Conservation (phyloP, 495 filamentous ascomycete species). For the Cryomyces minteri region DNA sequence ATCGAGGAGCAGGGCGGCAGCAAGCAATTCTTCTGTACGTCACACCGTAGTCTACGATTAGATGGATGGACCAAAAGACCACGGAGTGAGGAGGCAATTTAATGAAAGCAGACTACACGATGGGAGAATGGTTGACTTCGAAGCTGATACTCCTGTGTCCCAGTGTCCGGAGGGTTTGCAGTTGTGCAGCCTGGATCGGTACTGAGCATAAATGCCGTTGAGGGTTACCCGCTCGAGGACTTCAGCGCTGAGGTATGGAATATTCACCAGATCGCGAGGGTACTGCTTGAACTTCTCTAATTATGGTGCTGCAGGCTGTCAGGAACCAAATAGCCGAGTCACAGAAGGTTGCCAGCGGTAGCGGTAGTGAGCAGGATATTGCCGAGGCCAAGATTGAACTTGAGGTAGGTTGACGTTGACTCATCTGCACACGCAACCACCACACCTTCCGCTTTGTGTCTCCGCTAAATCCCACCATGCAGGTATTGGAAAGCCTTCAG, state of each 20-base stretch:
- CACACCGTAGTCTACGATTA: neutral
- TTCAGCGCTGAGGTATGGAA: slow-evolving; percentile 65
- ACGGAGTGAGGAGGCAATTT: no score
- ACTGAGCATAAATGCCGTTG: slow-evolving; percentile 94
- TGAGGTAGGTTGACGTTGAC: slow-evolving; percentile 42
- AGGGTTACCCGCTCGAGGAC: slow-evolving; percentile 85
- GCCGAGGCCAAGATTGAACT: slow-evolving; percentile 97
- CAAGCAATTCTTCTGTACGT: slow-evolving; percentile 98
- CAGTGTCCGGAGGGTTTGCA: slow-evolving; percentile 94
- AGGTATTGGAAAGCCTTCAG: slow-evolving; percentile 27
- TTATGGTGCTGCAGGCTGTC: slow-evolving; percentile 28
- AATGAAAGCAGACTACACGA: no score
- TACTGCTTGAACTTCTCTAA: neutral
- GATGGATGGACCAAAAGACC: no score
- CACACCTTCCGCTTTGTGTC: neutral
- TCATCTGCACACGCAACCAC: neutral
- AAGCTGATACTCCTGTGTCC: neutral
- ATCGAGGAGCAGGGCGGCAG: slow-evolving; percentile 80
- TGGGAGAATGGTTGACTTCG: neutral
- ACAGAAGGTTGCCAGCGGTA: slow-evolving; percentile 80
- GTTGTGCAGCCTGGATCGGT: slow-evolving; percentile 88
- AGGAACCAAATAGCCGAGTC: slow-evolving; percentile 73
- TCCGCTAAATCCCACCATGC: neutral
- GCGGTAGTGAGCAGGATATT: slow-evolving; percentile 91
- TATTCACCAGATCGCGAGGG: neutral